A percentile compares a stretch with the other conserved stretches of the same genome.
phyloP scores from a whole-genome alignment of 1,284 basidiomycete species.

The Papiliotrema flavescens region DNA sequence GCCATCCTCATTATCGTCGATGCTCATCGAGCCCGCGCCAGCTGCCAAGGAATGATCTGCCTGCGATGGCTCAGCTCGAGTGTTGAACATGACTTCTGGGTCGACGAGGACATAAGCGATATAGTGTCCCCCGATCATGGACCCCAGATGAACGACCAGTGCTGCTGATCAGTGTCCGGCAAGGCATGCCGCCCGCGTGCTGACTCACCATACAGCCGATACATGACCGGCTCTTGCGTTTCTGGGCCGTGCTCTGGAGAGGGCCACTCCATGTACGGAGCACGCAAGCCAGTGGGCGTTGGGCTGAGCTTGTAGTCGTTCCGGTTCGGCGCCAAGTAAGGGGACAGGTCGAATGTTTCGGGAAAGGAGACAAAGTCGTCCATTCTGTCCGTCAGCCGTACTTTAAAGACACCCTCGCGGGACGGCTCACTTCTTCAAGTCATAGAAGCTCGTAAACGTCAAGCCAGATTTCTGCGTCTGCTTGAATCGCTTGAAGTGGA shows the following conservation, averaged over 20 bases:
- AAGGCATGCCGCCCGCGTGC: conserved; percentile 21
- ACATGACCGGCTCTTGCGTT: conserved; percentile 37
- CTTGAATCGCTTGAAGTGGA: conserved; percentile 92
- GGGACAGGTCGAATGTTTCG: conserved; percentile 73
- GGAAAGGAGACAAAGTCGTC: conserved; percentile 83
- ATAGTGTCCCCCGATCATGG: conserved; percentile 83
- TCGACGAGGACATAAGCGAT: conserved; percentile 59
- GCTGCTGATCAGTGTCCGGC: too few species aligned
- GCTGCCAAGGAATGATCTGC: conserved; percentile 1
- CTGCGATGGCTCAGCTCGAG: background rate
- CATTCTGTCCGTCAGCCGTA: conserved; percentile 63
- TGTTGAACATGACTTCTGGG: conserved; percentile 36
- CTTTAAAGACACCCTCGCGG: conserved; percentile 1
- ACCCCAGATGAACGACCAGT: conserved; percentile 83
- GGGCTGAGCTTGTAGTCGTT: conserved; percentile 44
- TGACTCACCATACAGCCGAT: conserved; percentile 43
- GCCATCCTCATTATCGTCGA: background rate
- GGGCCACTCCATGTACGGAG: conserved; percentile 47
- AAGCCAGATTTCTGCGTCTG: conserved; percentile 52
- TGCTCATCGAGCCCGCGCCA: conserved; percentile 1
- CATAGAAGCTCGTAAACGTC: conserved; percentile 39
- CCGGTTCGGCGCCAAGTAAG: conserved; percentile 73
- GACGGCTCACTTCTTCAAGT: conserved; percentile 46
- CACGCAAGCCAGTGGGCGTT: conserved; percentile 31
- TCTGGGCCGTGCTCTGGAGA: conserved; percentile 40